Evolutionary conservation across 805 yeast species (phyloP), one percentile per base, ranked within the genome.

Genomic region (Candida stauntonica): DNA sequence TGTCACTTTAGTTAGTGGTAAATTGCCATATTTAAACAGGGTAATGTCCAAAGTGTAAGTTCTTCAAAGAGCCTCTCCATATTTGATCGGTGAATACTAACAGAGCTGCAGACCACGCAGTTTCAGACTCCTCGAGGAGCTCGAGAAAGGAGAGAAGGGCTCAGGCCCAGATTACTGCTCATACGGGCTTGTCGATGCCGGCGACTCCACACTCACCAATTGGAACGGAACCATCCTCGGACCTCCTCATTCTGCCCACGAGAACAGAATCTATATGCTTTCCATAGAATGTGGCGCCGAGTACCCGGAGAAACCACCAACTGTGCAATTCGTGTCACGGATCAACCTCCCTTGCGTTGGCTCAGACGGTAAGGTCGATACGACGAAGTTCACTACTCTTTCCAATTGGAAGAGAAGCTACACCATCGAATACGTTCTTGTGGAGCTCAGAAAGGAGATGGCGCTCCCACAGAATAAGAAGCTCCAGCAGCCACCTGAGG

Each of bases 201-300:
- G 86, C 54, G 99, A 93, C 60, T 86, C 89, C 50, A 69, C 88
- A 36, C 86, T 93, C 95, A 84, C 95, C 9, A 65, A 82, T 54
- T 93, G 99, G 99, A 93, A 89, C 64, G 99, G 97, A 11, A 93
- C 99, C 24, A 91, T 93, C 36, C 68, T 93, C 48, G 99, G 99
- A 0, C 99, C 99, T 4, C 99, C 99, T 26, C 95, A 85, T 55
- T 77, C 79, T 35, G 68, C 76, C 19, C 97, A 91, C 60, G 97
- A 89, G 61, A 93, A 93, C 63, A 74, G 99, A 57, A 93, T 93
- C 46, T 93, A 93, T 61, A 81, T 86, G 26, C 69, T 93, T 39
- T 78, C 75, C 37, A 77, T 93, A 34, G 79, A 77, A 46, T 89
- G 97, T 60, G 97, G 88, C 16, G 78, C 76, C 5, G 66, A 72